Percentiles rank a stretch among this genome's conserved stretches.
phyloP scores from a whole-genome alignment of 139 green algal genomes.

The Chlamydomonas sphaeroides region DNA sequence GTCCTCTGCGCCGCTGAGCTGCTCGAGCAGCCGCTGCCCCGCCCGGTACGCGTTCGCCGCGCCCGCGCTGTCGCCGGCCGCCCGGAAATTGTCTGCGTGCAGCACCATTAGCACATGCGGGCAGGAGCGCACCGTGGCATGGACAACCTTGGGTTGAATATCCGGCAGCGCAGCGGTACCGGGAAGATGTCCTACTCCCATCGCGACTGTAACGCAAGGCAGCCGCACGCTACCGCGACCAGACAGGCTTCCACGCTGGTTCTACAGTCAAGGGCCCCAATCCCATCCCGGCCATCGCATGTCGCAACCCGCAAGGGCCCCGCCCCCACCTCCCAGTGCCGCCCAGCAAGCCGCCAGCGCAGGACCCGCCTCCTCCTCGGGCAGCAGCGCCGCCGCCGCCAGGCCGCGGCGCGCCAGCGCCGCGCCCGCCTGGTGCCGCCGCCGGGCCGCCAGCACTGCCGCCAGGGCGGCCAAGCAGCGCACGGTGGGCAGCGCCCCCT shows the following conservation, averaged over 20 bases:
- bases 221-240: too few species aligned
- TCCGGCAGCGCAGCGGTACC: too few species aligned
- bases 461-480: slow-evolving; percentile 25
- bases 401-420: slow-evolving; percentile 2
- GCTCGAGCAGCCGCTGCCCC: not conserved
- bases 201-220: too few species aligned
- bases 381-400: not conserved
- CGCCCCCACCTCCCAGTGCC: slow-evolving; percentile 9
- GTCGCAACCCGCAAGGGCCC: not conserved
- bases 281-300: not conserved
- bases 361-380: not conserved
- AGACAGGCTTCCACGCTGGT: too few species aligned
- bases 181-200: too few species aligned
- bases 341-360: slow-evolving; percentile 10
- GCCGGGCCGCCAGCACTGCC: not conserved
- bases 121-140: too few species aligned
- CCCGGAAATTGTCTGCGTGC: slow-evolving; percentile 5
- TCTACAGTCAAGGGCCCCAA: too few species aligned
- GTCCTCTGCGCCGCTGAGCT: not conserved
- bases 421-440: not conserved
- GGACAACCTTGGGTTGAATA: too few species aligned
- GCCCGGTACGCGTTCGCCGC: not conserved
- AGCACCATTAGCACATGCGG: too few species aligned
- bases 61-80: not conserved
- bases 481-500: not conserved